Conservation (phyloP, 2,329 filamentous ascomycete genomes). For the Dothistroma pini region DNA sequence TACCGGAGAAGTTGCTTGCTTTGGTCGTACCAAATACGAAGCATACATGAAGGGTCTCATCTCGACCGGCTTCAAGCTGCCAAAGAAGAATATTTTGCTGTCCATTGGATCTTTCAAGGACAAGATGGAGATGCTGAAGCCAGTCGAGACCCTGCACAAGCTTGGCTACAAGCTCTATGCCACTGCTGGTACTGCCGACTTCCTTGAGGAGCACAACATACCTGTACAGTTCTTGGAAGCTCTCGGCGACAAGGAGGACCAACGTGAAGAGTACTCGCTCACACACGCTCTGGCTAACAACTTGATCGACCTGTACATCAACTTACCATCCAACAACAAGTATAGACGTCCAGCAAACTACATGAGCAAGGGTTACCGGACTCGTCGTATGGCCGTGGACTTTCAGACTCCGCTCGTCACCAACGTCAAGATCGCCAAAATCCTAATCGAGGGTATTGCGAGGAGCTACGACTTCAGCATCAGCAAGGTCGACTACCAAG, state of each 20-base stretch:
- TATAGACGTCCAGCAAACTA: conserved; percentile 96
- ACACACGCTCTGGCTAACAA: conserved; percentile 97
- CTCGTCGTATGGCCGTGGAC: conserved; percentile 95
- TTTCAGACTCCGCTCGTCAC: conserved; percentile 96
- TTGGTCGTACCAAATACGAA: conserved; percentile 93
- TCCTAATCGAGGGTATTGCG: conserved; percentile 89
- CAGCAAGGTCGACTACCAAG: conserved; percentile 82
- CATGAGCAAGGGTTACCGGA: conserved; percentile 96
- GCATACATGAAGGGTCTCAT: conserved; percentile 95
- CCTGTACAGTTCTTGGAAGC: conserved; percentile 92
- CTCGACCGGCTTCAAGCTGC: conserved; percentile 93
- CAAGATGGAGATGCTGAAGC: conserved; percentile 94
- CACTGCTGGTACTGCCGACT: conserved; percentile 94
- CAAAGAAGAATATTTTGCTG: conserved; percentile 89
- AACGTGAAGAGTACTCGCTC: conserved; percentile 93
- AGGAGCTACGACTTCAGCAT: conserved; percentile 84
- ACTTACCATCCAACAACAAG: conserved; percentile 96
- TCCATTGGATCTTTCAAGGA: conserved; percentile 98
- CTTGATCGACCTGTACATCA: conserved; percentile 98
- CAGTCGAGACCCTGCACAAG: conserved; percentile 81
- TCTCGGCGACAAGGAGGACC: conserved; percentile 66
- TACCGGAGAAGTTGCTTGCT: conserved; percentile 95
- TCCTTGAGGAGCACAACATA: conserved; percentile 87
- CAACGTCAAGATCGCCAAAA: conserved; percentile 99
- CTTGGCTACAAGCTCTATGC: conserved; percentile 95